Evolutionary conservation across 2,329 filamentous ascomycete genomes (phyloP), one percentile per base, ranked within the genome.

Genomic region (Trichoderma sp.): DNA sequence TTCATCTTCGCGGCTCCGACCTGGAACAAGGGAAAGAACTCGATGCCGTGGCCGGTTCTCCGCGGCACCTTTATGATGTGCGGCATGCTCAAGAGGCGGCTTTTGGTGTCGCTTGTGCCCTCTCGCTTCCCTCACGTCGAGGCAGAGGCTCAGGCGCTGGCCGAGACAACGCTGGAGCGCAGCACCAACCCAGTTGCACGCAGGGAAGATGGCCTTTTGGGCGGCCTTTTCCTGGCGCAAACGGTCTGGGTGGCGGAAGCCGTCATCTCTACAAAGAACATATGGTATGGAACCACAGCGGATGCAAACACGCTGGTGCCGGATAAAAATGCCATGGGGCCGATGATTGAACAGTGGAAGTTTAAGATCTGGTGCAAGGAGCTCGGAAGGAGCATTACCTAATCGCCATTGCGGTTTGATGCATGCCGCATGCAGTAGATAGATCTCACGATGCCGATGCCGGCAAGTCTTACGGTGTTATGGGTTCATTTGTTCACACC

Each of bases 271-370:
- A 54, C 60, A 7, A 54, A 54, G 60, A 16, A 4, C 21, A 26
- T 63, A 8, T 63, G 60, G 60, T 7, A 24, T 8, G 46, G 13
- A 63, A 37, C 8, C 18, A 32, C 2, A 11, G 16, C n/a, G 11
- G 28, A 30, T 14, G 21, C 30, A 61, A 5, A 21, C 43, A 14
- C 32, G 13, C 5, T 28, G 8, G 21, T 10, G 10, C n/a, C 26
- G 37, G 16, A 37, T 14, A 21, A 39, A 14, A 32, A 32, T 11
- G 21, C 18, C 16, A 30, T 28, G 37, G 30, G 21, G 18, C 32
- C 60, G 37, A 63, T 54, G 46, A 63, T 63, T 37, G 60, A 54
- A 6, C 34, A 37, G 21, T 63, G 60, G 60, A 63, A 63, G 46
- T 63, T 54, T 39, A 63, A 24, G 6, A 14, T 52, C 4, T 63